These are phyloP conservation scores for Aspergillus thermomutatus DNA, from an alignment of 2,329 filamentous ascomycete genomes.

Conservation along the genomic window DNA sequence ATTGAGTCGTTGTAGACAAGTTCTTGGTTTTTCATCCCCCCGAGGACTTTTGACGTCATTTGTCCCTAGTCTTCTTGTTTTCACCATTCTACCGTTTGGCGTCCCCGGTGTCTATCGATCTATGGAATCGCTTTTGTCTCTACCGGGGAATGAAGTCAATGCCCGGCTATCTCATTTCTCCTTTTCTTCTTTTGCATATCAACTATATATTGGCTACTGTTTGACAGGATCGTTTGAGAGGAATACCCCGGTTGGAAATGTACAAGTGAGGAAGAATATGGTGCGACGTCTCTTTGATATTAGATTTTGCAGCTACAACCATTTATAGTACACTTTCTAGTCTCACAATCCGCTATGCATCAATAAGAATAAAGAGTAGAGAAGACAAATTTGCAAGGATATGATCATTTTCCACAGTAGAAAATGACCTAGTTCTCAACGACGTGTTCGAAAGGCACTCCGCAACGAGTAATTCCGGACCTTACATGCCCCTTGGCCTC, in stretches of 20 bases:
- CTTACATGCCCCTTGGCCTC: constrained; percentile 40
- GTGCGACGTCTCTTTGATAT: constrained; percentile 13
- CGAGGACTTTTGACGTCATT: neutral
- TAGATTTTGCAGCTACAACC: constrained; percentile 33
- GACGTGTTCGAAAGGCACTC: neutral
- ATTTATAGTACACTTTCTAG: constrained; percentile 13
- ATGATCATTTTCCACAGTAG: neutral
- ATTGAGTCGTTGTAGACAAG: neutral
- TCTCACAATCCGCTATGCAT: constrained; percentile 20
- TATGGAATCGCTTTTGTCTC: neutral
- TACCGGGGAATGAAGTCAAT: neutral
- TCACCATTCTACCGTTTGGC: neutral
- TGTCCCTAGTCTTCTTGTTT: neutral
- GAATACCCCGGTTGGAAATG: constrained; percentile 9
- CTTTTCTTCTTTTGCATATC: constrained; percentile 3
- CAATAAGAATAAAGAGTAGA: constrained; percentile 3
- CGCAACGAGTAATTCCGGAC: neutral
- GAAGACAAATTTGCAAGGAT: neutral
- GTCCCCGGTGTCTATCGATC: neutral
- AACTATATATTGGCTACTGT: constrained; percentile 1
- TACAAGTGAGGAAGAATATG: constrained; percentile 20
- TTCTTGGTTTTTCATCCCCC: neutral
- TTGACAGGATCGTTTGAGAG: constrained; percentile 1
- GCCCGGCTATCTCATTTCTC: neutral
- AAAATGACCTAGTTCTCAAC: neutral